Evolutionary conservation across 2,329 filamentous ascomycete genomes (phyloP).

Genomic region (Talaromyces sp.): DNA sequence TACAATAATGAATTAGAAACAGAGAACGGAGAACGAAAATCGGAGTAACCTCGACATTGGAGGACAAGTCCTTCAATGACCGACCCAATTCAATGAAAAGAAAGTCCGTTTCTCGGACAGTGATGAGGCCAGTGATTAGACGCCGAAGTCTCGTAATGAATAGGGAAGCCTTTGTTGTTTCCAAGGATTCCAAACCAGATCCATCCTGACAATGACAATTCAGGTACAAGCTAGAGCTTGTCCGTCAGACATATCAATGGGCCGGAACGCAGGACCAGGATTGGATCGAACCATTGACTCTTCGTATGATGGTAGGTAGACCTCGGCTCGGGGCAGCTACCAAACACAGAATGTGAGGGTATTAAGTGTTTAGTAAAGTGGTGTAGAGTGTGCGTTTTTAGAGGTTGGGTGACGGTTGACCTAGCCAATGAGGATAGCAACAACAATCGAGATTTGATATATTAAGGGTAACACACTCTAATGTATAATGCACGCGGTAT

Average conservation of each 20-base stretch:
- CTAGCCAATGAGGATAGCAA: background rate
- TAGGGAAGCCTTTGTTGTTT: background rate
- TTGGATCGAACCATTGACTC: background rate
- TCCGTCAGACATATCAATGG: background rate
- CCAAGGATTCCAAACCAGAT: background rate
- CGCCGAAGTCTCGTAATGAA: background rate
- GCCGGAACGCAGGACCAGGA: background rate
- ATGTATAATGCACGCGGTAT: background rate
- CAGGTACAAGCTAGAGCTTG: background rate
- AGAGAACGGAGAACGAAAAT: background rate
- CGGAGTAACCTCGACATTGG: background rate
- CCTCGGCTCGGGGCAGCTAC: constrained; percentile 1
- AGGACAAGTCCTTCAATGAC: background rate
- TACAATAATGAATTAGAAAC: background rate
- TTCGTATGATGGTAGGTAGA: background rate
- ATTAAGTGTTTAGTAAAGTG: background rate
- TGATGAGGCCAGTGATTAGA: background rate
- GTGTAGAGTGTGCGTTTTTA: background rate
- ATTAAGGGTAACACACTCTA: no score
- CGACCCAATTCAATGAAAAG: background rate
- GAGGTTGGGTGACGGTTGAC: background rate
- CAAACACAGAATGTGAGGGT: background rate
- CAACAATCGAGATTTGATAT: background rate
- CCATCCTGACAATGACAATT: background rate
- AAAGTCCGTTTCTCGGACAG: background rate